These are phyloP conservation scores for Aphanomyces euteiches DNA, from an alignment of 352 stramenopile species.

Conservation along the genomic window DNA sequence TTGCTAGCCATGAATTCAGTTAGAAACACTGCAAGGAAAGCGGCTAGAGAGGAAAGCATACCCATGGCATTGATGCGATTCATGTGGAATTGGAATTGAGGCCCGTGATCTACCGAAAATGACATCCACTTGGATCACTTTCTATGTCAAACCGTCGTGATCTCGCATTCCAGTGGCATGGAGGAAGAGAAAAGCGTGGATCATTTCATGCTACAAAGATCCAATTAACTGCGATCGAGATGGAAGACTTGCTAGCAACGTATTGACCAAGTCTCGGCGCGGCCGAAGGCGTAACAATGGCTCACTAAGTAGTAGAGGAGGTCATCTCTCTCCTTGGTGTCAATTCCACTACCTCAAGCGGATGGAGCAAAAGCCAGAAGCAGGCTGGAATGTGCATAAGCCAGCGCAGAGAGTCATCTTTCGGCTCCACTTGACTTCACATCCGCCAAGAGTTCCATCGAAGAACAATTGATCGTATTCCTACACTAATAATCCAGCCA, in stretches of 20 bases:
- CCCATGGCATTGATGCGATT: conserved; percentile 64
- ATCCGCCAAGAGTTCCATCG: conserved; percentile 61
- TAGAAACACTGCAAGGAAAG: conserved; percentile 21
- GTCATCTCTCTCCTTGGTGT: neutral
- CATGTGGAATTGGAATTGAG: conserved; percentile 79
- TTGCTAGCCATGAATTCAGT: conserved; percentile 5
- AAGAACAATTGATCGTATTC: conserved; percentile 85
- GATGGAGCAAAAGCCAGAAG: conserved; percentile 79
- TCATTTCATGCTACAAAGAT: conserved; percentile 84
- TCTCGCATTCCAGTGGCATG: conserved; percentile 60
- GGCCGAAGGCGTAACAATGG: conserved; percentile 77
- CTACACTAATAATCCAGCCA: conserved; percentile 34
- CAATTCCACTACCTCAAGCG: conserved; percentile 53
- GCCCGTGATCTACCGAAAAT: conserved; percentile 58
- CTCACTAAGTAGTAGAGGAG: conserved; percentile 41
- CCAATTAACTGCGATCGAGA: neutral
- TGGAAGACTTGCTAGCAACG: conserved; percentile 51
- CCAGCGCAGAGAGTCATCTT: conserved; percentile 88
- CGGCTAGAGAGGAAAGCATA: conserved; percentile 26
- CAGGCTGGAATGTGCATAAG: conserved; percentile 71
- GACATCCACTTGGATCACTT: neutral
- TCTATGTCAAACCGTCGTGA: conserved; percentile 41
- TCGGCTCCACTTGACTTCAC: conserved; percentile 86
- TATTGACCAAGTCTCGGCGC: conserved; percentile 82
- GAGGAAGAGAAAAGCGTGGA: conserved; percentile 87